A percentile compares a stretch with the other conserved stretches of the same genome.
Conservation (phyloP, 495 filamentous ascomycete species). For the Neurospora sp. region DNA sequence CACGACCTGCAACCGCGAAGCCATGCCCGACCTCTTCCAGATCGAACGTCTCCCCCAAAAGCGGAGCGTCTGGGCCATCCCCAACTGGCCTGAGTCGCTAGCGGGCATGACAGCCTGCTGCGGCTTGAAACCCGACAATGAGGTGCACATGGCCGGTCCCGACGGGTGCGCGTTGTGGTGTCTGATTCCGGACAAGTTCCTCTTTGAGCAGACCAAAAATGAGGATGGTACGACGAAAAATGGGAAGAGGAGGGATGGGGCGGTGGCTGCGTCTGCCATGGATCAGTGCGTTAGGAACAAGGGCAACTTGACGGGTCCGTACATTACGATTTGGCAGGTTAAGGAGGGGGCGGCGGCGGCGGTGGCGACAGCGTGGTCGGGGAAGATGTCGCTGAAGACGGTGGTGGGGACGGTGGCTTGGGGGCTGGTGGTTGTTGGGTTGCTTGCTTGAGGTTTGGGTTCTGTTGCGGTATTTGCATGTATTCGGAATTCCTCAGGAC, state of each 20-base stretch:
- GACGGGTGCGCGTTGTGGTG: not conserved
- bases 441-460: not conserved
- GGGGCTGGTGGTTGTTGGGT: not conserved
- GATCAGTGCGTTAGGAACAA: not conserved
- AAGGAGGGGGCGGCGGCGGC: not conserved
- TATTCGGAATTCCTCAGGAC: too few relatives aligned
- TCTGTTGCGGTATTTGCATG: too few relatives aligned
- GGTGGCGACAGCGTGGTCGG: not conserved
- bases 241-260: not conserved
- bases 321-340: not conserved
- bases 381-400: not conserved
- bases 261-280: not conserved
- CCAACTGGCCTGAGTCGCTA: not conserved
- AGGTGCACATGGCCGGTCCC: not conserved
- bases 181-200: not conserved
- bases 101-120: not conserved
- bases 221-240: not conserved
- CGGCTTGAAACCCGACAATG: not conserved
- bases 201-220: not conserved
- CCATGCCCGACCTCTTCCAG: not conserved
- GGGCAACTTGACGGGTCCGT: not conserved
- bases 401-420: not conserved
- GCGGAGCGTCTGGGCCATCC: not conserved
- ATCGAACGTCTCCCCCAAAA: not conserved
- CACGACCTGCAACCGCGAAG: not conserved